Evolutionary conservation across 2,329 filamentous ascomycete species (phyloP).

Genomic region (Hymenoscyphus fructigenus): DNA sequence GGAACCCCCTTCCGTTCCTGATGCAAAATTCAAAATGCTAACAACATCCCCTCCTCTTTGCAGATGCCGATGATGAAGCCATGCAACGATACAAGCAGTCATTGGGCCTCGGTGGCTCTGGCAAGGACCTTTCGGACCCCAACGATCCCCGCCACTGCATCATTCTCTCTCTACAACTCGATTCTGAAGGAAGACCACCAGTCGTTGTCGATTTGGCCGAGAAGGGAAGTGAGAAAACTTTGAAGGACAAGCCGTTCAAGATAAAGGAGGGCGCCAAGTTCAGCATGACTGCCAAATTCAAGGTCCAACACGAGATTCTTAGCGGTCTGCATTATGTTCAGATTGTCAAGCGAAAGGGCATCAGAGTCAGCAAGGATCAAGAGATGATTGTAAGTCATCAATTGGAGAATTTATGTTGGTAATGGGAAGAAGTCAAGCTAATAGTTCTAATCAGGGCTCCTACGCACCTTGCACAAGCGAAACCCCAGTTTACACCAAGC

Average conservation of each 20-base stretch:
- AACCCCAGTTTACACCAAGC: slow-evolving; percentile 83
- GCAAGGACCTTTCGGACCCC: slow-evolving; percentile 69
- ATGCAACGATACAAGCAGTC: slow-evolving; percentile 98
- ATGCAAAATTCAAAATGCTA: slow-evolving; percentile 6
- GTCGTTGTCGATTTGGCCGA: slow-evolving; percentile 85
- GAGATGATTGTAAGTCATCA: slow-evolving; percentile 87
- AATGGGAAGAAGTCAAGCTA: slow-evolving; percentile 2
- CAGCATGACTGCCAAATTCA: slow-evolving; percentile 91
- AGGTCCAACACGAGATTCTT: slow-evolving; percentile 95
- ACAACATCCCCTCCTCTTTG: slow-evolving; percentile 10
- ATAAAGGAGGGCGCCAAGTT: slow-evolving; percentile 96
- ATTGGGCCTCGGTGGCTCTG: slow-evolving; percentile 75
- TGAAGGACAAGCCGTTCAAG: slow-evolving; percentile 91
- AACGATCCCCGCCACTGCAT: slow-evolving; percentile 88
- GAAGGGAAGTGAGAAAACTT: slow-evolving; percentile 68
- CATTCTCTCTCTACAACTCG: slow-evolving; percentile 86
- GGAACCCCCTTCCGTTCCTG: not conserved
- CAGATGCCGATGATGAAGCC: slow-evolving; percentile 71
- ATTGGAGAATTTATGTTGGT: not conserved
- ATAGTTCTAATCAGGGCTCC: slow-evolving; percentile 62
- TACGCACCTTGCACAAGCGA: slow-evolving; percentile 91
- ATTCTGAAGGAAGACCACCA: slow-evolving; percentile 76
- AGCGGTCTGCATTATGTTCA: slow-evolving; percentile 96
- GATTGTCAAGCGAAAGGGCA: slow-evolving; percentile 83
- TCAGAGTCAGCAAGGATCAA: slow-evolving; percentile 87